Evolutionary conservation across 2,329 filamentous ascomycete species (phyloP).

Genomic region (Aspergillus nomiae): DNA sequence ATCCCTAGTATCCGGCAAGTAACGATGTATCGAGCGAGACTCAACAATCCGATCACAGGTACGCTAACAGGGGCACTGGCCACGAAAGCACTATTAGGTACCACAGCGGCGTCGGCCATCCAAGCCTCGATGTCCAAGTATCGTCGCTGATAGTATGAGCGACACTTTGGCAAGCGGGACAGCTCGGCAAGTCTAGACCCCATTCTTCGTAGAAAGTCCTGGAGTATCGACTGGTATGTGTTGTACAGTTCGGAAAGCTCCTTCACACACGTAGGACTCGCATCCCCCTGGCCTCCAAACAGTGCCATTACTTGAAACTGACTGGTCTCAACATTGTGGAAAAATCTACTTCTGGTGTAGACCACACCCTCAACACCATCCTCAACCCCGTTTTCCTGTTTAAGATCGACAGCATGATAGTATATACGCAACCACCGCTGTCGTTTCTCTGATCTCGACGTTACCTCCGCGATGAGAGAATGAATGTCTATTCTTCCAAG

Average conservation of each 20-base stretch:
- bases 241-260: slow-evolving; percentile 19
- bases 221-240: slow-evolving; percentile 20
- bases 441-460: not conserved
- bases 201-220: slow-evolving; percentile 10
- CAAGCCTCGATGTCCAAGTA: slow-evolving; percentile 18
- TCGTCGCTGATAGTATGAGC: slow-evolving; percentile 10
- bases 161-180: slow-evolving; percentile 10
- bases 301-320: slow-evolving; percentile 16
- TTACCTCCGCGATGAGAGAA: slow-evolving; percentile 9
- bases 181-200: slow-evolving; percentile 10
- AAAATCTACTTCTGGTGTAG: slow-evolving; percentile 9
- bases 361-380: not conserved
- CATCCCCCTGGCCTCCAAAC: slow-evolving; percentile 24
- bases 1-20: slow-evolving; percentile 31
- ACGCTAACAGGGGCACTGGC: slow-evolving; percentile 42
- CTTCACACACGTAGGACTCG: slow-evolving; percentile 18
- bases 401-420: slow-evolving; percentile 9
- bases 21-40: slow-evolving; percentile 34
- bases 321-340: slow-evolving; percentile 14
- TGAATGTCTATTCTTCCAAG: slow-evolving; percentile 18
- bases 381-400: not conserved
- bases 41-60: slow-evolving; percentile 40
- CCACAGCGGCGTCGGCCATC: slow-evolving; percentile 26
- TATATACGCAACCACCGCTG: slow-evolving; percentile 16
- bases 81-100: slow-evolving; percentile 35